Evolutionary conservation across 805 yeast species (phyloP), one percentile per base, ranked within the genome.

Genomic region (Saccharomycodes ludwigii): DNA sequence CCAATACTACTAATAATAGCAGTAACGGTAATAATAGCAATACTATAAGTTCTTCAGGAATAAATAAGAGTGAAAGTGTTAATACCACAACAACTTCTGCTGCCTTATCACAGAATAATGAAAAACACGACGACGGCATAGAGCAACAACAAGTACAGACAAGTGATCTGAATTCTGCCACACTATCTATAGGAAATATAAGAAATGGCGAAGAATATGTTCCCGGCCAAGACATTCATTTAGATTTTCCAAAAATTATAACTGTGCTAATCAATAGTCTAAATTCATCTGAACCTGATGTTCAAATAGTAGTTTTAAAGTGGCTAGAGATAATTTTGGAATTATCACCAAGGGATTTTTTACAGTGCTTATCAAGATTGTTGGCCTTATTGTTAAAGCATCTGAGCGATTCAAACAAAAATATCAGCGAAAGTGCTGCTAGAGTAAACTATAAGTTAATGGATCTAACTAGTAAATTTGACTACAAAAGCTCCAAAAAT

Each of bases 251-350:
- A 4, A 77, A 73, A 40, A 76, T 88, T 27, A 76, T 85, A 21
- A 83, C 77, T 30, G 83, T 88, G 24, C 54, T 91, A 30, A 71
- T 88, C n/a, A 71, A 84, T 2, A 82, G 83, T 39, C 61, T 91
- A 31, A 82, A 81, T 39, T 72, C 76, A 2, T 66, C 79, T 1
- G 84, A 75, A 38, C 71, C 69, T 27, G 82, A 82, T 43, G 80
- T 86, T 27, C 93, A 83, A 51, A 54, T 76, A 20, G 81, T 80
- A 3, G 83, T 83, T 0, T 60, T 88, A 30, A 71, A 73, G 29
- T 91, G 98, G 98, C 57, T 91, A 11, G 75, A 71, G 33, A 74
- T 75, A 12, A 61, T 91, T 21, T 56, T 91, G 17, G 71, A 14
- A 5, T 15, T 52, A 4, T 73, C 88, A 0, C 88, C 96, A 1